phyloP scores from a whole-genome alignment of 306 rosid genomes.

The Begonia masoniana region DNA sequence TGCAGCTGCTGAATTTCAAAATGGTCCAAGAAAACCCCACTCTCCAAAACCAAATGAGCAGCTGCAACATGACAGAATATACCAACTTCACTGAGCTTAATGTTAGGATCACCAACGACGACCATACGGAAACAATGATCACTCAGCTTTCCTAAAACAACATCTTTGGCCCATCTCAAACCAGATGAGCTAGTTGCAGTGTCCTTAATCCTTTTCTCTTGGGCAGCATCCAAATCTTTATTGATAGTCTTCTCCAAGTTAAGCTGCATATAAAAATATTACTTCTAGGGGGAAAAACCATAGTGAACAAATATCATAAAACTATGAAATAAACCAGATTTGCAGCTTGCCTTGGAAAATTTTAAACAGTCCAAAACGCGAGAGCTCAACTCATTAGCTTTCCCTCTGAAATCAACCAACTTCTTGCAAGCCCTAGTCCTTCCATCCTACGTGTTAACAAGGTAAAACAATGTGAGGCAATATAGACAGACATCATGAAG shows the following conservation, averaged over 20 bases:
- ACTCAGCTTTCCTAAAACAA: constrained; percentile 84
- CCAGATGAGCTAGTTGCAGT: constrained; percentile 67
- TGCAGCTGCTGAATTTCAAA: too few relatives aligned
- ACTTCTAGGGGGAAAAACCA: too few relatives aligned
- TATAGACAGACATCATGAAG: constrained; percentile 2
- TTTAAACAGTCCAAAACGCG: constrained; percentile 72
- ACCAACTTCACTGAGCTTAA: constrained; percentile 69
- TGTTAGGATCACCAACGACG: constrained; percentile 84
- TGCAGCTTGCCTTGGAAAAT: constrained; percentile 66
- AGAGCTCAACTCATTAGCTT: constrained; percentile 59
- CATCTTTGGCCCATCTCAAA: constrained; percentile 89
- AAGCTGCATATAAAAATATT: constrained; percentile 47
- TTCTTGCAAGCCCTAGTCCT: constrained; percentile 66
- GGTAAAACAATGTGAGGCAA: constrained; percentile 18
- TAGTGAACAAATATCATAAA: constrained; percentile 6
- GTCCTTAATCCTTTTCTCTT: too few relatives aligned
- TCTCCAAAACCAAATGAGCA: too few relatives aligned
- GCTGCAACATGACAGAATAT: constrained; percentile 75
- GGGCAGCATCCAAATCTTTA: constrained; percentile 31
- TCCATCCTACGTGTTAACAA: constrained; percentile 42
- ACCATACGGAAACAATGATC: constrained; percentile 69
- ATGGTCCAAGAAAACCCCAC: too few relatives aligned
- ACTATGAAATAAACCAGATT: constrained; percentile 3
- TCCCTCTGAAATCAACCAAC: constrained; percentile 75
- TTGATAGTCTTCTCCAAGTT: constrained; percentile 39